Evolutionary conservation across 192 early-diverging fungal species (phyloP), one percentile per base, ranked within the genome.

Genomic region (Backusella luteola): DNA sequence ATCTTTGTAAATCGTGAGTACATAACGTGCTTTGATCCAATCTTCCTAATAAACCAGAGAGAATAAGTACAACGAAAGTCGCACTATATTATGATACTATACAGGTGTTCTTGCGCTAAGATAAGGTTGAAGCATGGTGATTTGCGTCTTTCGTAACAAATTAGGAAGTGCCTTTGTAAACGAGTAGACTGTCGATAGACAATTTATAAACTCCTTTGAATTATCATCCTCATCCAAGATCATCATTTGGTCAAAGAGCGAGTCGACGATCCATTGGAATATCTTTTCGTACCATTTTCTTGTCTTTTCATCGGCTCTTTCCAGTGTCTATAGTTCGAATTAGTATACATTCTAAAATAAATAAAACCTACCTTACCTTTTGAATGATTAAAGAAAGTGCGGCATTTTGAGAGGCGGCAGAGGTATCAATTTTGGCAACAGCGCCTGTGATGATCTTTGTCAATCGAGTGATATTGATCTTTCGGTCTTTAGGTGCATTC

Each of bases 221-320:
- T 79, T 69, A 1, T 49, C 81, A 35, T 77, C 71, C 70, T 94
- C 93, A 34, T 96, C 92, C 1, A 91, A 82, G 15, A 78, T 80
- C 44, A 95, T 81, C 39, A 95, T 80, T 59, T 86, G 85, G 35
- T 96, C 94, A 79, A 94, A 86, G 0, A 95, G 83, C 44, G 91
- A 90, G 71, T 96, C 93, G 11, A 95, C 90, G 39, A 94, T 84
- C 71, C 86, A 88, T 34, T 86, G 85, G 26, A 89, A 87, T 17
- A 93, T 86, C 41, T 83, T 80, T 69, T 88, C 44, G 19, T 91
- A 83, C 67, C 84, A 81, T 14, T 59, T 41, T 70, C 56, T 75
- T 12, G 79, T 75, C 9, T 88, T 88, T 5, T 76, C 81, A 38
- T 91, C 90, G 1, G 34, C 19, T 17, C 78, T 77, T 26, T 78